A percentile compares a stretch with the other conserved stretches of the same genome.
Conservation (phyloP, 768 basidiomycete genomes). For the Fomitopsis pulvina region DNA sequence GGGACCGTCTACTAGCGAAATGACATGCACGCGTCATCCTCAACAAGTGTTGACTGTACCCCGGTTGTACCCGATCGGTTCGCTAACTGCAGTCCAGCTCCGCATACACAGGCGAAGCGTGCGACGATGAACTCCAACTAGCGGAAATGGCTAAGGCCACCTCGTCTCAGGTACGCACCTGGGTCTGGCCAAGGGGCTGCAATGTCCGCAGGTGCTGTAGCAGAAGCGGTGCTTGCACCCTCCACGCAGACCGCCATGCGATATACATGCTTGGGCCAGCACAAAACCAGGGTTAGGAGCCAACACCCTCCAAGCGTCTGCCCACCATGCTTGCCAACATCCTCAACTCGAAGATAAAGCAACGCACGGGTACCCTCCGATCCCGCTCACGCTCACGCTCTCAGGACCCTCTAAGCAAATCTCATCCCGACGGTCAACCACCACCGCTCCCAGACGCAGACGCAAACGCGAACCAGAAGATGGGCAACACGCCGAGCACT, state of each 20-base stretch:
- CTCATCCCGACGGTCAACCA: not conserved
- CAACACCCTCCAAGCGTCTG: not conserved
- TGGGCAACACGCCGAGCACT: conserved; percentile 6
- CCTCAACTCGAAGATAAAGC: conserved; percentile 1
- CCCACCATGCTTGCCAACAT: not conserved
- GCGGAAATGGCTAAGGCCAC: not conserved
- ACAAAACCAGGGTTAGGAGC: not conserved
- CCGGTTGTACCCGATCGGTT: too few species aligned
- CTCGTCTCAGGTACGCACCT: too few species aligned
- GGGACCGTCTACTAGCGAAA: too few species aligned
- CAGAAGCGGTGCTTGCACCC: too few species aligned
- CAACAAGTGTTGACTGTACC: too few species aligned
- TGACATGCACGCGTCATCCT: too few species aligned
- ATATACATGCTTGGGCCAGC: not conserved
- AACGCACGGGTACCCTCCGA: too few species aligned
- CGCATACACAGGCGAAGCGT: too few species aligned
- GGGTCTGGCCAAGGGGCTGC: too few species aligned
- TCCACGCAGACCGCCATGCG: too few species aligned
- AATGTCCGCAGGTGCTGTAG: not conserved
- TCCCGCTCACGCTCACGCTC: too few species aligned
- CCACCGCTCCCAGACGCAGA: not conserved
- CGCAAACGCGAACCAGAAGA: not conserved
- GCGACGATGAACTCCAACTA: not conserved
- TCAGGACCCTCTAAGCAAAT: not conserved
- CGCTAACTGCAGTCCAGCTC: too few species aligned